Conservation (phyloP, 2,329 filamentous ascomycete genomes). For the Aaosphaeria arxii region DNA sequence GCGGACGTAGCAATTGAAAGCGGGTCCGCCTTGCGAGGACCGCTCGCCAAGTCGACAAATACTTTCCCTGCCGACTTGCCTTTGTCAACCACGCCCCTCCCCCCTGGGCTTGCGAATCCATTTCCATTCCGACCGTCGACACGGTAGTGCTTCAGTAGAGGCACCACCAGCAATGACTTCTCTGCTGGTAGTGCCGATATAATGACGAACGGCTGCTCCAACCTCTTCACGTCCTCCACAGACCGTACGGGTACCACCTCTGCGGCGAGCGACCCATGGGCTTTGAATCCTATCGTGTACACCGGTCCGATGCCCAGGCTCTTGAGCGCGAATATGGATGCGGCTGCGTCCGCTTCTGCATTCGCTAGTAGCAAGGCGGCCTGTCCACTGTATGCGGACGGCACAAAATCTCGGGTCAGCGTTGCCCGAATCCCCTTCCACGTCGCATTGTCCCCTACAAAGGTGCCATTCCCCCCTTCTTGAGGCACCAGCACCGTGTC, state of each 20-base stretch:
- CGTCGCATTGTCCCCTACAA: slow-evolving; percentile 77
- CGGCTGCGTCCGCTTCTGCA: slow-evolving; percentile 71
- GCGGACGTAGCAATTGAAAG: slow-evolving; percentile 67
- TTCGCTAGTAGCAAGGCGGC: slow-evolving; percentile 74
- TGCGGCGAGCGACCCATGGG: slow-evolving; percentile 56
- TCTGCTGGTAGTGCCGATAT: slow-evolving; percentile 76
- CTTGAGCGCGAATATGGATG: slow-evolving; percentile 74
- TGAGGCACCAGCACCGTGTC: slow-evolving; percentile 72
- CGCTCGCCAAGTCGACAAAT: slow-evolving; percentile 75
- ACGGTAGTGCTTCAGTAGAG: slow-evolving; percentile 70
- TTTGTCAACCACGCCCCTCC: slow-evolving; percentile 8
- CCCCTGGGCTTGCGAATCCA: slow-evolving; percentile 1
- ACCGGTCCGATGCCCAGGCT: slow-evolving; percentile 74
- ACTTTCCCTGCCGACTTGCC: slow-evolving; percentile 56
- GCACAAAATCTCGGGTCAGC: slow-evolving; percentile 75
- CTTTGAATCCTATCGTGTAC: slow-evolving; percentile 78
- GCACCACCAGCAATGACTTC: slow-evolving; percentile 74
- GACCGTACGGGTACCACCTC: slow-evolving; percentile 64
- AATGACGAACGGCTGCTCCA: slow-evolving; percentile 78
- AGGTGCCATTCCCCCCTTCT: slow-evolving; percentile 38
- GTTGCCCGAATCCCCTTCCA: slow-evolving; percentile 85
- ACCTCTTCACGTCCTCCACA: slow-evolving; percentile 75
- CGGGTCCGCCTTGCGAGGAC: slow-evolving; percentile 64
- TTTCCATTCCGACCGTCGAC: slow-evolving; percentile 41
- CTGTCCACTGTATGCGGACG: slow-evolving; percentile 74